Evolutionary conservation across 2,329 filamentous ascomycete species (phyloP).

Genomic region (Fusarium sp.): DNA sequence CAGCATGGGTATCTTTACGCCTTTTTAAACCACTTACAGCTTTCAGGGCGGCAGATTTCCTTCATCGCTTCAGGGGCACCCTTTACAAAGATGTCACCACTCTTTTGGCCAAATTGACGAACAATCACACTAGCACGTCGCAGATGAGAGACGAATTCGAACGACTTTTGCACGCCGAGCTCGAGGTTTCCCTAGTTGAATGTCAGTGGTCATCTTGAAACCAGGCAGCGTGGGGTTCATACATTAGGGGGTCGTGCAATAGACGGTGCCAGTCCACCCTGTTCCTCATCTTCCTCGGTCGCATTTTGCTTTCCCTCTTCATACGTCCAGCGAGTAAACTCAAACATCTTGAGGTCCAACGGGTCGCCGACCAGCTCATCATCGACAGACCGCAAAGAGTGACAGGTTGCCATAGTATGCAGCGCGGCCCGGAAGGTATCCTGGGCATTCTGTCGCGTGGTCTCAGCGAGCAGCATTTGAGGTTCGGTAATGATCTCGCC

Average conservation of each 20-base stretch:
- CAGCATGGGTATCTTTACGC: slow-evolving; percentile 5
- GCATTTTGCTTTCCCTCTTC: slow-evolving; percentile 85
- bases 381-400: slow-evolving; percentile 89
- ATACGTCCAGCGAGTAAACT: slow-evolving; percentile 93
- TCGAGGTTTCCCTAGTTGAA: slow-evolving; percentile 73
- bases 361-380: slow-evolving; percentile 93
- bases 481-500: slow-evolving; percentile 81
- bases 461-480: slow-evolving; percentile 68
- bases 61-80: slow-evolving; percentile 97
- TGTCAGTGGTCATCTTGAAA: slow-evolving; percentile 1
- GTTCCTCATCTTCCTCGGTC: slow-evolving; percentile 80
- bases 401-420: slow-evolving; percentile 97
- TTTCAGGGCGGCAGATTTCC: slow-evolving; percentile 88
- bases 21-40: slow-evolving; percentile 68
- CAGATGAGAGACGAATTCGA: slow-evolving; percentile 95
- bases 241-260: slow-evolving; percentile 84
- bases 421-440: slow-evolving; percentile 73
- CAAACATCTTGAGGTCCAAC: slow-evolving; percentile 97
- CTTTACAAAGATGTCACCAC: slow-evolving; percentile 93
- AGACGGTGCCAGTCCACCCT: slow-evolving; percentile 84
- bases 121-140: slow-evolving; percentile 94
- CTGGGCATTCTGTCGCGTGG: slow-evolving; percentile 49
- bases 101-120: slow-evolving; percentile 86
- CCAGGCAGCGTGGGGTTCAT: slow-evolving; percentile 58
- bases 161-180: slow-evolving; percentile 89